phyloP scores from a whole-genome alignment of 2,329 filamentous ascomycete species.

The Gyromitra esculenta region DNA sequence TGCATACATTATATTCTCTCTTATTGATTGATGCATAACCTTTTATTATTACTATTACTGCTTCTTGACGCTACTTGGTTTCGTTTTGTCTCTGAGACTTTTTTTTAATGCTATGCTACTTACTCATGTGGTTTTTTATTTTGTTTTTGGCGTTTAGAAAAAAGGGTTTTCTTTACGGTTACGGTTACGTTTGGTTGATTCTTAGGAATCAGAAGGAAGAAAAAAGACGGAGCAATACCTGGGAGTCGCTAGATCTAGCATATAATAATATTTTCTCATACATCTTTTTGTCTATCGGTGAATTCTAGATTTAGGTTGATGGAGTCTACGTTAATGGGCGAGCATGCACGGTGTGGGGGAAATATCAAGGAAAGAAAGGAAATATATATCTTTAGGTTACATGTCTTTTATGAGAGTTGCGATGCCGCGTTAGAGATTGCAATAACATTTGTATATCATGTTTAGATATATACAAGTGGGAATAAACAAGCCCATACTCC shows the following conservation, averaged over 20 bases:
- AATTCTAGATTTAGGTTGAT: not conserved
- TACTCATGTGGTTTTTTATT: slow-evolving; percentile 42
- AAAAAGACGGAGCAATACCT: slow-evolving; percentile 26
- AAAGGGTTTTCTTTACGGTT: slow-evolving; percentile 22
- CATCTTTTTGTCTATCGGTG: slow-evolving; percentile 9
- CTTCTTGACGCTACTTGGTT: slow-evolving; percentile 41
- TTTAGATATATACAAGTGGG: no score
- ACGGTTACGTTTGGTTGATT: slow-evolving; percentile 9
- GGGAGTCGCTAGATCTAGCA: slow-evolving; percentile 1
- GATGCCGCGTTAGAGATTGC: no score
- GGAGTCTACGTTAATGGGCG: not conserved
- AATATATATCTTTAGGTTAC: no score
- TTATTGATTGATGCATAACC: slow-evolving; percentile 12
- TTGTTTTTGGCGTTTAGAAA: slow-evolving; percentile 48
- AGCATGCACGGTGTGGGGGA: not conserved
- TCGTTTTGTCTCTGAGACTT: slow-evolving; percentile 6
- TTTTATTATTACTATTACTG: slow-evolving; percentile 19
- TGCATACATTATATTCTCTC: slow-evolving; percentile 47
- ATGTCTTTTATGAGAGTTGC: no score
- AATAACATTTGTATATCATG: no score
- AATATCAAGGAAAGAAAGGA: no score
- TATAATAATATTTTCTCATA: slow-evolving; percentile 23
- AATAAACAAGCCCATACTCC: no score
- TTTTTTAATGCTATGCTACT: slow-evolving; percentile 36
- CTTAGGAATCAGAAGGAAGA: slow-evolving; percentile 13